These are phyloP conservation scores for Coccomyxa subellipsoidea DNA, from an alignment of 163 green algal species.

Conservation along the genomic window DNA sequence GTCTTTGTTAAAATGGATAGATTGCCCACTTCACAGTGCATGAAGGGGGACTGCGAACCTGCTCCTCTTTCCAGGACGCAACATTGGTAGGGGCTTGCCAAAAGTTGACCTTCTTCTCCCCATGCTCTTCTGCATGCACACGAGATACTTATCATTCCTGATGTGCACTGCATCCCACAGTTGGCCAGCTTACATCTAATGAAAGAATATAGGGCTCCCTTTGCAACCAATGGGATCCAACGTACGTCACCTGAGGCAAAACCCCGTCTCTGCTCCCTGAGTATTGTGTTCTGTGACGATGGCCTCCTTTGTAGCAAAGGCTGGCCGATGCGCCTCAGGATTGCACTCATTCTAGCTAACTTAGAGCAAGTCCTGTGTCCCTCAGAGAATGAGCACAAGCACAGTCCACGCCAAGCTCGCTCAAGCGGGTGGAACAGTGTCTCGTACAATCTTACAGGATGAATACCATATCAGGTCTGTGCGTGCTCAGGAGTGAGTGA, in stretches of 20 bases:
- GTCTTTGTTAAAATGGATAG: neutral
- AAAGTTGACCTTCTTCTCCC: conserved; percentile 56
- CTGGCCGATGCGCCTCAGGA: neutral
- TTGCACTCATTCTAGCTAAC: neutral
- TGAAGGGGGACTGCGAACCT: conserved; percentile 24
- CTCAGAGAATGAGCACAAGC: too few relatives aligned
- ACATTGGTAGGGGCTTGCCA: conserved; percentile 56
- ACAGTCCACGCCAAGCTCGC: too few relatives aligned
- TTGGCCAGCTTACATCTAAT: too few relatives aligned
- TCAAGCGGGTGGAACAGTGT: too few relatives aligned
- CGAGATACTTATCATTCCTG: neutral
- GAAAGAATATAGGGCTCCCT: too few relatives aligned
- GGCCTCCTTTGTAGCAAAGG: neutral
- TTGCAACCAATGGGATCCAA: too few relatives aligned
- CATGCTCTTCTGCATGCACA: conserved; percentile 46
- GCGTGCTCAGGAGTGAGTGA: too few relatives aligned
- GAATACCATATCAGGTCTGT: too few relatives aligned
- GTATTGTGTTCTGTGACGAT: neutral
- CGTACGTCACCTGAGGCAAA: conserved; percentile 30
- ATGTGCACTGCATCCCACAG: neutral
- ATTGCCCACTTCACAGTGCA: neutral
- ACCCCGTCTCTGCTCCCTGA: conserved; percentile 7
- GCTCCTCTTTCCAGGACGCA: conserved; percentile 52
- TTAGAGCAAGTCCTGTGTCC: too few relatives aligned
- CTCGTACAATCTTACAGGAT: too few relatives aligned